A percentile compares a stretch with the other conserved stretches of the same genome.
These are phyloP conservation scores for Saururus chinensis DNA, from an alignment of 164 flowering plant species.

Conservation along the genomic window DNA sequence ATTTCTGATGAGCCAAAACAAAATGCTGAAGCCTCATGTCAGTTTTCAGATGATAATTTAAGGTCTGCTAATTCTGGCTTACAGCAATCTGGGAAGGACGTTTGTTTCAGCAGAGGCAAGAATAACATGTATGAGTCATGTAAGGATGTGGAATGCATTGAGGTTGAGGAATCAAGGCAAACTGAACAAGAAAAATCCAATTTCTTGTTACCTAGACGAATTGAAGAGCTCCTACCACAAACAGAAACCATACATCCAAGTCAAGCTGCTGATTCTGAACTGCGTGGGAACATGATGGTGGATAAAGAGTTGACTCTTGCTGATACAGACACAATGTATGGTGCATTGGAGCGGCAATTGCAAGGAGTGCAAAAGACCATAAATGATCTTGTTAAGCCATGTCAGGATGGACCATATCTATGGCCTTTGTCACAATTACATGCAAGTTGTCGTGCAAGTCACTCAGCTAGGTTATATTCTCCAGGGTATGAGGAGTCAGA, in stretches of 20 bases:
- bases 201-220: conserved; percentile 14
- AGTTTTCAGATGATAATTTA: neutral
- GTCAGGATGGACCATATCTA: conserved; percentile 28
- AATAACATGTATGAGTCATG: conserved; percentile 31
- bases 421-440: conserved; percentile 15
- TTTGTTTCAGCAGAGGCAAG: neutral
- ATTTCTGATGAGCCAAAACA: conserved; percentile 25
- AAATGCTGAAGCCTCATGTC: conserved; percentile 24
- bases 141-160: conserved; percentile 65
- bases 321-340: conserved; percentile 10
- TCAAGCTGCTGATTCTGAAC: conserved; percentile 9
- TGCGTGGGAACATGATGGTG: neutral
- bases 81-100: neutral
- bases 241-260: conserved; percentile 12
- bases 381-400: conserved; percentile 18
- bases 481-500: conserved; percentile 17
- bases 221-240: conserved; percentile 15
- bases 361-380: conserved; percentile 31
- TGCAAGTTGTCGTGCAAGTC: conserved; percentile 42
- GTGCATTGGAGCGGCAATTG: conserved; percentile 28
- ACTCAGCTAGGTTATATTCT: conserved; percentile 16
- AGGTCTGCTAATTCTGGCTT: neutral
- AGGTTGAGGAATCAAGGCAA: conserved; percentile 26
- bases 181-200: conserved; percentile 5
- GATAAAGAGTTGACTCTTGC: neutral